Evolutionary conservation across 2,329 filamentous ascomycete genomes (phyloP).

Genomic region (Diaporthe ampelina): DNA sequence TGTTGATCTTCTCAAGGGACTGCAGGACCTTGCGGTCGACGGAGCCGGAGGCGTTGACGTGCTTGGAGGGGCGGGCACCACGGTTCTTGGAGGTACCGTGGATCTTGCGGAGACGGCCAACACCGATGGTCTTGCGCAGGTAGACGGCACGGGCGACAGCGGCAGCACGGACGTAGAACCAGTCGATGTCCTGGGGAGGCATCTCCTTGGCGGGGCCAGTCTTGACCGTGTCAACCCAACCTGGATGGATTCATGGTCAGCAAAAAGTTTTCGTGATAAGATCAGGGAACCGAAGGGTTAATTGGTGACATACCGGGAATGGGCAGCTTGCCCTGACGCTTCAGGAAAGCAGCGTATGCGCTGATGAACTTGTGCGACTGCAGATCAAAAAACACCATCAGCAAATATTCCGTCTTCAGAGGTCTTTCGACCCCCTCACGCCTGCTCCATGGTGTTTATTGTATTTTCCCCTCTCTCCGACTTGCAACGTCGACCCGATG

Average conservation of each 20-base stretch:
- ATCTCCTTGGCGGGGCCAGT: conserved; percentile 97
- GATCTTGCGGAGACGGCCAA: conserved; percentile 95
- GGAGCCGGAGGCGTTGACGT: conserved; percentile 94
- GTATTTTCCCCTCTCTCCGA: conserved; percentile 33
- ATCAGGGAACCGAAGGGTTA: not conserved
- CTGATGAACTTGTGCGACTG: conserved; percentile 92
- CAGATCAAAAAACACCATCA: conserved; percentile 59
- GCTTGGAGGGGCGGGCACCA: conserved; percentile 89
- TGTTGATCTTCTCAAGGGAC: conserved; percentile 98
- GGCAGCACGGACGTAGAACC: conserved; percentile 93
- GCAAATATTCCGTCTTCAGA: conserved; percentile 80
- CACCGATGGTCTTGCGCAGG: conserved; percentile 98
- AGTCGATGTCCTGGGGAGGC: conserved; percentile 97
- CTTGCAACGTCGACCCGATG: conserved; percentile 48
- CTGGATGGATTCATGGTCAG: conserved; percentile 58
- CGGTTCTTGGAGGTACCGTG: conserved; percentile 99
- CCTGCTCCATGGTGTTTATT: conserved; percentile 66
- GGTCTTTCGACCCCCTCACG: conserved; percentile 80
- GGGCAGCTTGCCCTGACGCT: conserved; percentile 93
- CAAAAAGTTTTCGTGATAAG: no score
- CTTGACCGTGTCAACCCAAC: conserved; percentile 99
- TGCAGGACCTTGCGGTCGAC: conserved; percentile 99
- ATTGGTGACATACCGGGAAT: conserved; percentile 79
- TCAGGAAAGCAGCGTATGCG: conserved; percentile 89
- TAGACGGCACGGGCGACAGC: conserved; percentile 98